phyloP scores from a whole-genome alignment of 192 early-diverging fungal species.

The Umbelopsis sp. region DNA sequence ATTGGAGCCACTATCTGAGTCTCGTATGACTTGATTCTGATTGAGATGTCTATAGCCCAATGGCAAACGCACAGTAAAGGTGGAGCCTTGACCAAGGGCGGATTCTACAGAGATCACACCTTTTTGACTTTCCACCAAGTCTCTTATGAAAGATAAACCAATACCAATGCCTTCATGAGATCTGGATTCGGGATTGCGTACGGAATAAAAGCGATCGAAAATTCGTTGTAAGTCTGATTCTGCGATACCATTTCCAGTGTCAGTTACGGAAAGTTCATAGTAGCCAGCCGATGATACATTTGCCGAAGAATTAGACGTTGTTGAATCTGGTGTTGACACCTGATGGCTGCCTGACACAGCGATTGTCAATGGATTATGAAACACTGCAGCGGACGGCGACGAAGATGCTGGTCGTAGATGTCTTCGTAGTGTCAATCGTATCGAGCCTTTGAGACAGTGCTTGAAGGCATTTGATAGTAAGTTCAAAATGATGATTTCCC shows the following conservation, averaged over 20 bases:
- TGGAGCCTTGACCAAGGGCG: constrained; percentile 47
- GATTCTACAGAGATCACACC: constrained; percentile 47
- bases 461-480: constrained; percentile 56
- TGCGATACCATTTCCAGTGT: constrained; percentile 59
- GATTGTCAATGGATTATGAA: neutral
- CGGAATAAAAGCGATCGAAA: constrained; percentile 64
- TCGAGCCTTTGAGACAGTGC: constrained; percentile 31
- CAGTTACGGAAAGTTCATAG: constrained; percentile 31
- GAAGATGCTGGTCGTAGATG: neutral
- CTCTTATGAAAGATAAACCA: constrained; percentile 56
- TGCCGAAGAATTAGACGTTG: neutral
- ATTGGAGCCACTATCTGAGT: too few relatives aligned
- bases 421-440: neutral
- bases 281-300: neutral
- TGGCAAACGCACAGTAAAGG: constrained; percentile 36
- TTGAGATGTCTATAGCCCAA: constrained; percentile 10
- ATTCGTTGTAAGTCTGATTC: constrained; percentile 45
- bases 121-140: constrained; percentile 57
- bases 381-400: neutral
- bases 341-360: neutral
- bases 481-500: constrained; percentile 65
- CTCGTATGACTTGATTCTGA: neutral
- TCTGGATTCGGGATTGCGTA: constrained; percentile 55
- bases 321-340: neutral
- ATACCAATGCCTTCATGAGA: constrained; percentile 65